These are phyloP conservation scores for Russula sp. DNA, from an alignment of 768 basidiomycete genomes.

Conservation along the genomic window DNA sequence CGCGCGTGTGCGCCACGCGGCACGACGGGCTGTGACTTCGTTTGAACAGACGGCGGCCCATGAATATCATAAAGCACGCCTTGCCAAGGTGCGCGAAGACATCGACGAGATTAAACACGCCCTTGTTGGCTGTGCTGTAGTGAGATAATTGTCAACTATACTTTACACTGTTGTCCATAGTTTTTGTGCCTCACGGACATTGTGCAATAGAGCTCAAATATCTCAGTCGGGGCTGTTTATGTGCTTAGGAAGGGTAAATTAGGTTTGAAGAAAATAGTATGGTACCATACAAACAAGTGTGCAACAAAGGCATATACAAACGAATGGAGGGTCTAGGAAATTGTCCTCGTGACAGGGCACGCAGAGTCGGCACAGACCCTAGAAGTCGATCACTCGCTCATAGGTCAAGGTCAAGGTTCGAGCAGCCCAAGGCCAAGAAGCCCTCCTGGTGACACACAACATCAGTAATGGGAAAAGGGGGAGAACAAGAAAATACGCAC, in stretches of 20 bases:
- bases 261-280: constrained; percentile 3
- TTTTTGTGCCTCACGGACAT: no score
- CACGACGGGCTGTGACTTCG: constrained; percentile 3
- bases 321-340: constrained; percentile 2
- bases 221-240: background rate
- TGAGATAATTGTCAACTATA: no score
- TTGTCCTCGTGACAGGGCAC: background rate
- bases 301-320: background rate
- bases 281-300: background rate
- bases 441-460: background rate
- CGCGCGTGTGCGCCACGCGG: constrained; percentile 6
- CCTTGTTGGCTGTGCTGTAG: no score
- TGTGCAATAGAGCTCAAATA: background rate
- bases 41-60: constrained; percentile 10
- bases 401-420: background rate
- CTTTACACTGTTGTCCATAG: no score
- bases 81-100: constrained; percentile 1
- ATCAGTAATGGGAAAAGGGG: background rate
- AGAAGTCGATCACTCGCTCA: background rate
- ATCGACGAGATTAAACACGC: background rate
- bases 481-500: background rate
- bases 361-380: background rate
- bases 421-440: background rate
- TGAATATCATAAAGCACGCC: background rate
- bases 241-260: background rate